Evolutionary conservation across 352 stramenopile genomes (phyloP).

Genomic region (Pythium insidiosum): DNA sequence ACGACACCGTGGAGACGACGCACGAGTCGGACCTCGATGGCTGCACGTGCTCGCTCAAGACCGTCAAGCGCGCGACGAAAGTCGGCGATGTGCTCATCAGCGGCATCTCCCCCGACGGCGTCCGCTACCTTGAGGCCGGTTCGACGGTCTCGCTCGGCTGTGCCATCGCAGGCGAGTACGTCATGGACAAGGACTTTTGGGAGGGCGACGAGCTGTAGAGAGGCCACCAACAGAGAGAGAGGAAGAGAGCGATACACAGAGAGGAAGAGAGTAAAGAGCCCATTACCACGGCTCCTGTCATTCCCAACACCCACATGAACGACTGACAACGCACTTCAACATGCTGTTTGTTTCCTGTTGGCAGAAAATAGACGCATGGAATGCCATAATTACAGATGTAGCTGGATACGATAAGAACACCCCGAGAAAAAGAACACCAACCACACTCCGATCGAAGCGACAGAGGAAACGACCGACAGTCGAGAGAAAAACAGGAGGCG

Average conservation of each 20-base stretch:
- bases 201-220: constrained; percentile 52
- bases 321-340: too few relatives aligned
- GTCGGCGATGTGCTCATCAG: constrained; percentile 68
- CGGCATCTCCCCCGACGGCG: constrained; percentile 55
- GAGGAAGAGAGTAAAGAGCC: too few relatives aligned
- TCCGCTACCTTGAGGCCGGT: constrained; percentile 65
- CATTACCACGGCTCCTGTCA: too few relatives aligned
- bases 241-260: background rate
- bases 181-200: constrained; percentile 71
- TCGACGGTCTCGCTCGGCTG: constrained; percentile 55
- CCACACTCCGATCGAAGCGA: too few relatives aligned
- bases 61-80: constrained; percentile 49
- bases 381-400: too few relatives aligned
- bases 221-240: background rate
- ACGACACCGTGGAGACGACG: constrained; percentile 35
- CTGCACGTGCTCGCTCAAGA: constrained; percentile 34
- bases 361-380: too few relatives aligned
- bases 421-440: too few relatives aligned
- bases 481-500: too few relatives aligned
- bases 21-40: constrained; percentile 53
- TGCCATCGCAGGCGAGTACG: constrained; percentile 60
- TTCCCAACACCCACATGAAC: too few relatives aligned
- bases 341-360: too few relatives aligned
- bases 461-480: too few relatives aligned
- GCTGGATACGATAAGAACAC: too few relatives aligned